Conservation (phyloP, 805 yeast species). For the Geotrichum ghanense region DNA sequence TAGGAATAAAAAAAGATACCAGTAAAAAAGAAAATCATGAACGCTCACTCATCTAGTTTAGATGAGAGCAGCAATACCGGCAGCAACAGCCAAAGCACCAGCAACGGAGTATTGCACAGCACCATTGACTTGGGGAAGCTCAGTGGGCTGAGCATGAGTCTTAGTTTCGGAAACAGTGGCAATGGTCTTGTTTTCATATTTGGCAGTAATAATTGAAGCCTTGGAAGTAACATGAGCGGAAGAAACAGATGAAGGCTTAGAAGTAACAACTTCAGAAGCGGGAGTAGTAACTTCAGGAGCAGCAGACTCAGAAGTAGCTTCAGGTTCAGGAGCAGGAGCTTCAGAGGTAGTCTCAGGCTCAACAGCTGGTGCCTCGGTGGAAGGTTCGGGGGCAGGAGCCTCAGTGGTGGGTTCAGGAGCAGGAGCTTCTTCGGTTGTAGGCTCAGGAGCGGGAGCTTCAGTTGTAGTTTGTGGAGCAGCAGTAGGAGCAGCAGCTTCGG, state of each 20-base stretch:
- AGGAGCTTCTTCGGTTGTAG: background rate
- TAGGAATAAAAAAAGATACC: too few relatives aligned
- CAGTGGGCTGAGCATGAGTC: too few relatives aligned
- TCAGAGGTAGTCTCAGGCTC: slow-evolving; percentile 1
- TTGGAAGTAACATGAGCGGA: background rate
- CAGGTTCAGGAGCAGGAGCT: slow-evolving; percentile 1
- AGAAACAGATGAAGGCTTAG: background rate
- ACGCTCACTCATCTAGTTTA: too few relatives aligned
- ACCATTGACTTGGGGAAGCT: slow-evolving; percentile 1
- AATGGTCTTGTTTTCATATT: background rate
- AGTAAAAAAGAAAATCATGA: too few relatives aligned
- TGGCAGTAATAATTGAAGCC: background rate
- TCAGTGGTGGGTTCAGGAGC: background rate
- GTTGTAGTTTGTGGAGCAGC: background rate
- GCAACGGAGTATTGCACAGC: background rate
- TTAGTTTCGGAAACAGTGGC: background rate
- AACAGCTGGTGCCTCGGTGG: background rate
- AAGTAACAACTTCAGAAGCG: background rate
- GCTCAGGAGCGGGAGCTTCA: background rate
- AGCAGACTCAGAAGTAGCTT: background rate
- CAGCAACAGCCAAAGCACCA: slow-evolving; percentile 1
- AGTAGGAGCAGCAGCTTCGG: background rate
- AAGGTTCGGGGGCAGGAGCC: background rate
- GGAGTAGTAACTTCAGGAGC: background rate
- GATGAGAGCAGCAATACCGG: background rate